Base-by-base conservation (phyloP, 805 yeast genomes). In the Metschnikowia aberdeeniae region DNA sequence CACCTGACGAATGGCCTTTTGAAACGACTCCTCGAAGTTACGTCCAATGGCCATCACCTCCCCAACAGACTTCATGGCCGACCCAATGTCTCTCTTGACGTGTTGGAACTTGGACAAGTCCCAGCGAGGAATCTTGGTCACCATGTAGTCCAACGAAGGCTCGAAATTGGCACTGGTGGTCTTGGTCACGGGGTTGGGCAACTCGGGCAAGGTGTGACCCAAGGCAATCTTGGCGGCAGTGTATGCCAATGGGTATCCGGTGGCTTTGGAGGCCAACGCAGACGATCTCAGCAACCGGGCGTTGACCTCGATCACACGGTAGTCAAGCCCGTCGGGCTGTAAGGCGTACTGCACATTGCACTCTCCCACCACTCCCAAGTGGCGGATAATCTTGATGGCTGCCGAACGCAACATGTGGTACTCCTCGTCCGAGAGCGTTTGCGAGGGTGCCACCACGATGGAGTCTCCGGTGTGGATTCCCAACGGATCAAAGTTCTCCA, bases 401-500 rank as follows among this genome's bases (percentile, higher is more conserved):
- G 99, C 96, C 40, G 95, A 77, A 75, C 99, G 84, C 60, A 92
- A 81, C 99, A 92, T 93, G 72, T 92, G 96, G 72, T 88, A 92
- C 64, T 92, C 99, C 66, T 90, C 96, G 68, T 92, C 99, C 32
- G 96, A 86, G 59, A 92, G 74, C 34, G 99, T 92, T 72, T 92
- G 99, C 35, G 97, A 89, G 40, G 99, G 99, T 44, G 99, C 99
- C 62, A 93, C 97, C 40, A 92, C 99, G 59, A 92, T 93, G 34
- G 99, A 93, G 68, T 92, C 99, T 74, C 99, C 99, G 45, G 99
- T 92, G 72, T 92, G 99, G 60, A 92, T 86, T 58, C 99, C 99
- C 57, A 92, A 80, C 36, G 99, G 99, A 70, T 92, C 99, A 58
- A 92, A 92, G 75, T 92, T 92, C 73, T 92, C 99, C 99, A 92